Evolutionary conservation across 2,329 filamentous ascomycete species (phyloP), one percentile per base, ranked within the genome.

Genomic region (Sphaerostilbella broomeana): DNA sequence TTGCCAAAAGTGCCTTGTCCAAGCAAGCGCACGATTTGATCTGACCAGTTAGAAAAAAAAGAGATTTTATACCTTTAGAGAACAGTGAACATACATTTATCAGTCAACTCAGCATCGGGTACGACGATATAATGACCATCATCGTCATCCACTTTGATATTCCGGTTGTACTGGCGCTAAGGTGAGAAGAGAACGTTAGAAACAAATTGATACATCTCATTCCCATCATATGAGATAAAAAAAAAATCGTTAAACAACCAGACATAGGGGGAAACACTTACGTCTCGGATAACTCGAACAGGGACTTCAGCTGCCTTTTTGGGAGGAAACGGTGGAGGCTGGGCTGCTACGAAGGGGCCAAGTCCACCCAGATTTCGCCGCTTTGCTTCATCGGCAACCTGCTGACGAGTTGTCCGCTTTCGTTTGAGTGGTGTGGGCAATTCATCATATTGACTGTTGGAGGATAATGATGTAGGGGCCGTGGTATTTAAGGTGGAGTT

Each of bases 1-100:
- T 98, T 98, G 57, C 92, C 92, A 59, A 98, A 98, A 0, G 92
- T 98, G 47, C 92, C 92, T 65, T 98, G 92, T 16, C 92, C 92
- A 10, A 98, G 81, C 19, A 97, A 73, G 52, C 87, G 88, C 46
- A 84, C 72, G 52, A 98, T 90, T 66, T 85, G 80, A 62, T 97
- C 89, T 95, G 50, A 18, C 10, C 45, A 32, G 12, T 30, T 30
- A 43, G 36, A 35, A 24, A 33, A 10, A 10, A 11, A n/a, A 8
- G 17, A n/a, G 6, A n/a, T 19, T 12, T 20, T 20, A n/a, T 7
- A 15, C 9, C 7, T 28, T 11, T 15, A 28, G 26, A 13, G 12
- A 8, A 16, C 11, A 13, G 13, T 16, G 21, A 31, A 75, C 86
- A 62, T 73, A 95, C 89, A 98, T 76, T 87, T 76, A 30, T 92